Evolutionary conservation across 2,329 filamentous ascomycete genomes (phyloP), one percentile per base, ranked within the genome.

Genomic region (Ascosphaera aggregata): DNA sequence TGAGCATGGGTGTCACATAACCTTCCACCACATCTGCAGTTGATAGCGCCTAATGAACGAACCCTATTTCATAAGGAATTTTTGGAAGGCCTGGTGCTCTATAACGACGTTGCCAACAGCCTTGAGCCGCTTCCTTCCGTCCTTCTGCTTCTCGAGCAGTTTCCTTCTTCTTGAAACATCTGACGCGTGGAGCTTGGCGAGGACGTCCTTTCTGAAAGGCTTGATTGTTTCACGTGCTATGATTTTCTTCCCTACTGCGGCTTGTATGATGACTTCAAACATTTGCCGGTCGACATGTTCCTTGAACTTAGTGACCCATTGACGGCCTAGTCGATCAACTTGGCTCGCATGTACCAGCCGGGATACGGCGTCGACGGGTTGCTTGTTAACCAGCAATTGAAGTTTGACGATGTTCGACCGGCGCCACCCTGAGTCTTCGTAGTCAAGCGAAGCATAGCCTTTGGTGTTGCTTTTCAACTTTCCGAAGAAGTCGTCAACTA

Each of bases 401-500:
- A 98, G 66, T 58, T 94, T 95, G 44, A 81, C 73, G 32, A 98
- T 73, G 44, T 74, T 73, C 50, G 78, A 81, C 43, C 70, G 61
- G 17, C 77, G 73, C 71, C 84, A 98, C 0, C 80, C 86, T 0
- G 84, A 78, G 49, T 98, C 89, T 59, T 98, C 89, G 54, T 98
- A 98, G 56, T 98, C 89, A 3, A 98, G 69, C 27, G 80, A 89
- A 0, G 89, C 89, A 49, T 98, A 98, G 9, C 89, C 89, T 55
- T 93, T 94, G 40, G 85, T 94, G 0, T 73, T 70, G 30, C 84
- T 81, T 56, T 98, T 98, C 39, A 98, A 66, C 57, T 92, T 94
- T 39, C 89, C 89, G 54, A 98, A 98, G 52, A 98, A 77, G 57
- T 98, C 89, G 48, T 95, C 89, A 1, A 98, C 89, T 3, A 98